Base-by-base conservation (phyloP, 2,329 filamentous ascomycete genomes). In the Colletotrichum orchidophilum region DNA sequence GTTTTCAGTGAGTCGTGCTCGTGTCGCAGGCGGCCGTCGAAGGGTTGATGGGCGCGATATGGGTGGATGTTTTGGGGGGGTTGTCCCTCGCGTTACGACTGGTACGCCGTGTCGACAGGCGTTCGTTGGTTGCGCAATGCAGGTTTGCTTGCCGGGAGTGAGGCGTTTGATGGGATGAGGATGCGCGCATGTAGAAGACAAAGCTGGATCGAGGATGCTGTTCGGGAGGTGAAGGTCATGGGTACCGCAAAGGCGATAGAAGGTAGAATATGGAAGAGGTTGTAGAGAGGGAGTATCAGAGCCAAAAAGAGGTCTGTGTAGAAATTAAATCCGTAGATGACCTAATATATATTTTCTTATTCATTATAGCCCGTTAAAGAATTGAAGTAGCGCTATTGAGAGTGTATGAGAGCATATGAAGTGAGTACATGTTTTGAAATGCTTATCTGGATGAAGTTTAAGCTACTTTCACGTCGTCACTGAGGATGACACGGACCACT, bases 141-240 rank as follows among this genome's bases (percentile, higher is more conserved):
- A 53, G 62, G 33, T 63, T 63, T 69, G 65, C 58, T 62, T 46
- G 31, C 33, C 61, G 60, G 46, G 58, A 63, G 61, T 67, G 60
- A 73, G 73, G 70, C 68, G 70, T 74, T 74, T 61, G 66, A 68
- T 61, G 58, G 33, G 62, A 68, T 42, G 60, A 68, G 63, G 69
- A 65, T 72, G 59, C 39, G 26, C 54, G 68, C 67, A 71, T 66
- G 68, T 26, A 42, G 52, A 59, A 73, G 69, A 74, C 66, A 67
- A 68, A 70, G 64, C 58, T 57, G 53, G 57, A 50, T 63, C 50
- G 64, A 39, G 18, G 49, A 33, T 68, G 68, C 68, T 59, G 64
- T 68, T 52, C 39, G 29, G 42, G 26, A 62, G 29, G 29, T 5
- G 9, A 7, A 62, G 42, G 59, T 62, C n/a, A 3, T 18, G 5